These are phyloP conservation scores for Poterioochromonas sp. DNA, from an alignment of 352 stramenopile species.

Conservation along the genomic window DNA sequence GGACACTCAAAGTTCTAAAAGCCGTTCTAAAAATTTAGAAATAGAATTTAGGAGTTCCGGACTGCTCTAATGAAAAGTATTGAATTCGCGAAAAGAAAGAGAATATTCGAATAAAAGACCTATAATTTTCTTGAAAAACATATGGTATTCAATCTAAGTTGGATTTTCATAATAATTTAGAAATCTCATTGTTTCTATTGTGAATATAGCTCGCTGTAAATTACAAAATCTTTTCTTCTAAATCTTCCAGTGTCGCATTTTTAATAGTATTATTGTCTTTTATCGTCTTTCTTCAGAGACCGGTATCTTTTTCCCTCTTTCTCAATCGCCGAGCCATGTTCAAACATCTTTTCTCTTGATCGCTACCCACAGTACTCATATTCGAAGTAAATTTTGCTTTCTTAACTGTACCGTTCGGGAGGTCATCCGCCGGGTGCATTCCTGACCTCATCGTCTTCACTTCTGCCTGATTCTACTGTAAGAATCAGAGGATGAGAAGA, in stretches of 20 bases:
- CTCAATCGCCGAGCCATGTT: neutral
- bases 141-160: neutral
- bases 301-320: constrained; percentile 1
- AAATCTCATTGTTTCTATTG: constrained; percentile 1
- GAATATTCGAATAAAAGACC: neutral
- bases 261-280: constrained; percentile 12
- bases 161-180: constrained; percentile 14
- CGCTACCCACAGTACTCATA: neutral
- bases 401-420: too few species aligned
- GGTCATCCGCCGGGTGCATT: too few species aligned
- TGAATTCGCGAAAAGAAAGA: neutral
- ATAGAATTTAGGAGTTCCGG: neutral
- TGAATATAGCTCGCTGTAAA: constrained; percentile 1
- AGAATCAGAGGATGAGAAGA: too few species aligned
- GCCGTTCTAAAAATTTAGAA: too few species aligned
- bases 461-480: too few species aligned
- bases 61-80: neutral
- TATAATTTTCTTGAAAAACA: neutral
- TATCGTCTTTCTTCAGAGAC: constrained; percentile 1
- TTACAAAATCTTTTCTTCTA: neutral
- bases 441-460: too few species aligned
- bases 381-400: neutral
- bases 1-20: too few species aligned
- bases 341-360: neutral
- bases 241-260: neutral